These are phyloP conservation scores for Suillus decipiens DNA, from an alignment of 768 basidiomycete genomes.

Conservation along the genomic window DNA sequence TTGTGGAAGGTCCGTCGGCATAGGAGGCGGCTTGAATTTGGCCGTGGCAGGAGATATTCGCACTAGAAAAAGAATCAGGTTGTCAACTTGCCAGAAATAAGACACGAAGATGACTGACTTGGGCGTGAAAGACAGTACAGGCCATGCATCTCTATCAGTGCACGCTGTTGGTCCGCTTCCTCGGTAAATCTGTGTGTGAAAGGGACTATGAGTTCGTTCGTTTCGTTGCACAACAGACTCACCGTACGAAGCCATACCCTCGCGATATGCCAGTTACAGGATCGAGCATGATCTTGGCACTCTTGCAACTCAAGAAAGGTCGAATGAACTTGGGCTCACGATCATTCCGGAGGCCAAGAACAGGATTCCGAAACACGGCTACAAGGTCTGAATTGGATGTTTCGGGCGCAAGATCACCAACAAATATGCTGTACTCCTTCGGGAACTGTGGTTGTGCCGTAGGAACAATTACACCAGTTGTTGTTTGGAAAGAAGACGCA, in stretches of 20 bases:
- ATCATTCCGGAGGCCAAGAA: constrained; percentile 81
- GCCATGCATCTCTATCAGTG: constrained; percentile 90
- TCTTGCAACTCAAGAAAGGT: constrained; percentile 90
- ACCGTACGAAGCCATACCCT: constrained; percentile 94
- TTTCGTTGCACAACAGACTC: constrained; percentile 22
- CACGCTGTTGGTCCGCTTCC: constrained; percentile 86
- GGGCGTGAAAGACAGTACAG: constrained; percentile 87
- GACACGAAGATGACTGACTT: constrained; percentile 51
- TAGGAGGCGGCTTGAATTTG: constrained; percentile 70
- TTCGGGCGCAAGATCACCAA: constrained; percentile 91
- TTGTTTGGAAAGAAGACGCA: constrained; percentile 31
- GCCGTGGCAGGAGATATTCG: constrained; percentile 89
- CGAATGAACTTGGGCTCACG: constrained; percentile 87
- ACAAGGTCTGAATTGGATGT: constrained; percentile 96
- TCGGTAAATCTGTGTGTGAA: constrained; percentile 70
- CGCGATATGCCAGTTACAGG: constrained; percentile 86
- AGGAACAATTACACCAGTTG: constrained; percentile 29
- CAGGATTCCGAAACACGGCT: constrained; percentile 88
- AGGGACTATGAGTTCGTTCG: background rate
- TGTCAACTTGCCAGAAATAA: constrained; percentile 22
- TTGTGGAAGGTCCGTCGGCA: constrained; percentile 46
- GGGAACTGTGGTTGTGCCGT: constrained; percentile 57
- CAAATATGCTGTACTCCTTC: constrained; percentile 93
- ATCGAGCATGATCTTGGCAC: constrained; percentile 94
- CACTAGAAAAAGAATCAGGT: constrained; percentile 52